Percentiles rank a stretch among this genome's conserved stretches.
Evolutionary conservation across 371 early-diverging fungal genomes (phyloP).

Genomic region (Neoconidiobolus thromboides): DNA sequence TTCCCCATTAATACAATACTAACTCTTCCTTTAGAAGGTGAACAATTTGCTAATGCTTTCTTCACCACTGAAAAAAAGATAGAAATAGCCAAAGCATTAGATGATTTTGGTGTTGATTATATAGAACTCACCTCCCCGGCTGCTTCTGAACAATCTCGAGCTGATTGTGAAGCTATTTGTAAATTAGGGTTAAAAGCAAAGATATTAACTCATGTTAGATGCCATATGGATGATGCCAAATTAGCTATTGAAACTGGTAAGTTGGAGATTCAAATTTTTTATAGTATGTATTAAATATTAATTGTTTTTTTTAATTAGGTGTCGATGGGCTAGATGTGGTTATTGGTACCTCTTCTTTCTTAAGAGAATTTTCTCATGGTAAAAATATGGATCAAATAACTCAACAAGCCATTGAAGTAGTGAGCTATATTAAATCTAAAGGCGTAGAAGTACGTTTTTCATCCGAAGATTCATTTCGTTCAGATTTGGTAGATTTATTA

Average conservation of each 20-base stretch:
- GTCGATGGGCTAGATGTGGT: slow-evolving; percentile 92
- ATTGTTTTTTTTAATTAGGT: slow-evolving; percentile 13
- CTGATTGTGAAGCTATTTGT: slow-evolving; percentile 76
- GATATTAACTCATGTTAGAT: slow-evolving; percentile 86
- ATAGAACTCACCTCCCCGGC: slow-evolving; percentile 90
- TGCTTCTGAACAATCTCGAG: slow-evolving; percentile 82
- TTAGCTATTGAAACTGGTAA: slow-evolving; percentile 79
- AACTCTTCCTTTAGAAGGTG: slow-evolving; percentile 49
- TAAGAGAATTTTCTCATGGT: slow-evolving; percentile 92
- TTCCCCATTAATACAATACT: neutral
- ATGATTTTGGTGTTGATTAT: slow-evolving; percentile 92
- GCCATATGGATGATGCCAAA: slow-evolving; percentile 94
- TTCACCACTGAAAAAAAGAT: slow-evolving; percentile 90
- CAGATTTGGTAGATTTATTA: slow-evolving; percentile 84
- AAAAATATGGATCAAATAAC: slow-evolving; percentile 93
- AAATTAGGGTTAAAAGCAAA: slow-evolving; percentile 88
- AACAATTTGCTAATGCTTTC: slow-evolving; percentile 96
- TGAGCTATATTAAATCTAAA: slow-evolving; percentile 79
- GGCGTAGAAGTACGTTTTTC: slow-evolving; percentile 93
- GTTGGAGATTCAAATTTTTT: neutral
- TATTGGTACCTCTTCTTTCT: slow-evolving; percentile 84
- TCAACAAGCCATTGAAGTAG: slow-evolving; percentile 82
- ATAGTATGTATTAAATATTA: neutral
- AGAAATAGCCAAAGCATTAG: slow-evolving; percentile 88
- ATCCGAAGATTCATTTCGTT: slow-evolving; percentile 91